Percentiles rank a stretch among this genome's conserved stretches.
Evolutionary conservation across 371 early-diverging fungal species (phyloP).

Genomic region (Apophysomyces variabilis): DNA sequence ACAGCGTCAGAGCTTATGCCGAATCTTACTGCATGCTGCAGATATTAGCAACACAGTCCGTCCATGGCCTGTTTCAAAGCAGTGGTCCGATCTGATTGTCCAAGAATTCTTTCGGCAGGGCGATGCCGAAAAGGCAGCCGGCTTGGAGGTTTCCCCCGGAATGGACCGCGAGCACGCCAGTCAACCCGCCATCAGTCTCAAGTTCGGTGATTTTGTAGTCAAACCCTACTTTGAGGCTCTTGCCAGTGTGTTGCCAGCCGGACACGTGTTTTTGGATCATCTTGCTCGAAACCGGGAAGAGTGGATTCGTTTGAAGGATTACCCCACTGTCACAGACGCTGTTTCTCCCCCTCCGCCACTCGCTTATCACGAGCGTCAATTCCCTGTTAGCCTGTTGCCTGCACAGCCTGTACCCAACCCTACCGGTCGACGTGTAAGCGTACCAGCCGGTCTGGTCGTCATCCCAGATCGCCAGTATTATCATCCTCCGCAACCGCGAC

Average conservation of each 20-base stretch:
- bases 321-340: constrained; percentile 1
- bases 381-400: constrained; percentile 13
- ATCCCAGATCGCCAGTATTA: constrained; percentile 25
- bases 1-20: constrained; percentile 61
- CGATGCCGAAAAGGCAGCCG: constrained; percentile 66
- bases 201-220: constrained; percentile 76
- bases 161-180: constrained; percentile 74
- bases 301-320: constrained; percentile 17
- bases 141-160: constrained; percentile 74
- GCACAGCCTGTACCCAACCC: constrained; percentile 9
- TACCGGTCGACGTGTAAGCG: constrained; percentile 32
- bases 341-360: constrained; percentile 12
- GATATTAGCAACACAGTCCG: constrained; percentile 83
- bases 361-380: constrained; percentile 12
- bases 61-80: constrained; percentile 75
- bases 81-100: constrained; percentile 79
- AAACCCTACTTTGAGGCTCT: constrained; percentile 75
- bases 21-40: constrained; percentile 75
- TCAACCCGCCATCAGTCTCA: constrained; percentile 68
- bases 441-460: constrained; percentile 35
- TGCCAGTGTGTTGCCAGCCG: constrained; percentile 62
- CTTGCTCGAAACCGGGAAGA: constrained; percentile 18
- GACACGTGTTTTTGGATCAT: constrained; percentile 23
- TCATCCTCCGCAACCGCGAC: constrained; percentile 2
- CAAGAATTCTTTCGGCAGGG: constrained; percentile 81